These are phyloP conservation scores for Sphaerulina vaccinii DNA, from an alignment of 2,329 filamentous ascomycete species.

Conservation along the genomic window DNA sequence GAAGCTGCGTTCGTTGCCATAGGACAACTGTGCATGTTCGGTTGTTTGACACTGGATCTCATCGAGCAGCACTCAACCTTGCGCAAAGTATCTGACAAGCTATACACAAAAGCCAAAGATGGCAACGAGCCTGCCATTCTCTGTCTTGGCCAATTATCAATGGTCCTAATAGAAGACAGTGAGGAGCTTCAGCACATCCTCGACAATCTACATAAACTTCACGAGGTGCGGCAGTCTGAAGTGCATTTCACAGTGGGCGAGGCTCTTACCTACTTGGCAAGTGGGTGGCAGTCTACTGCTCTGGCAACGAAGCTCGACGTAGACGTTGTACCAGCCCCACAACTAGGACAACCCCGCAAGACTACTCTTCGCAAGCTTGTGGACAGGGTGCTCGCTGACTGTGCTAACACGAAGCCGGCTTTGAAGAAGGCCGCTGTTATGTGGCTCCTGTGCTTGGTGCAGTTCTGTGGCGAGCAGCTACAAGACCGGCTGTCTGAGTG, in stretches of 20 bases:
- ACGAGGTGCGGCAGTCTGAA: slow-evolving; percentile 82
- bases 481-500: slow-evolving; percentile 73
- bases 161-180: slow-evolving; percentile 55
- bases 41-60: slow-evolving; percentile 50
- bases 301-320: slow-evolving; percentile 75
- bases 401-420: slow-evolving; percentile 81
- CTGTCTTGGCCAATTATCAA: slow-evolving; percentile 74
- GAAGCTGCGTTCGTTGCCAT: slow-evolving; percentile 59
- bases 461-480: slow-evolving; percentile 84
- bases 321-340: slow-evolving; percentile 46
- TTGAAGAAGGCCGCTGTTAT: slow-evolving; percentile 90
- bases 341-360: slow-evolving; percentile 39
- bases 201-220: slow-evolving; percentile 68
- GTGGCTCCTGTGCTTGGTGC: slow-evolving; percentile 88
- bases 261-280: slow-evolving; percentile 73
- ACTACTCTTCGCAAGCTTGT: slow-evolving; percentile 57
- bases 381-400: slow-evolving; percentile 72
- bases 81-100: slow-evolving; percentile 55
- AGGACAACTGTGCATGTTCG: slow-evolving; percentile 62
- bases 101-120: slow-evolving; percentile 70
- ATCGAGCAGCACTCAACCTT: slow-evolving; percentile 27
- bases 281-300: slow-evolving; percentile 79
- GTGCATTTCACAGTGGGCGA: slow-evolving; percentile 89
- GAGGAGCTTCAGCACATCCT: slow-evolving; percentile 57
- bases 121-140: slow-evolving; percentile 79